Evolutionary conservation across 2,329 filamentous ascomycete genomes (phyloP).

Genomic region (Sporothrix curviconia): DNA sequence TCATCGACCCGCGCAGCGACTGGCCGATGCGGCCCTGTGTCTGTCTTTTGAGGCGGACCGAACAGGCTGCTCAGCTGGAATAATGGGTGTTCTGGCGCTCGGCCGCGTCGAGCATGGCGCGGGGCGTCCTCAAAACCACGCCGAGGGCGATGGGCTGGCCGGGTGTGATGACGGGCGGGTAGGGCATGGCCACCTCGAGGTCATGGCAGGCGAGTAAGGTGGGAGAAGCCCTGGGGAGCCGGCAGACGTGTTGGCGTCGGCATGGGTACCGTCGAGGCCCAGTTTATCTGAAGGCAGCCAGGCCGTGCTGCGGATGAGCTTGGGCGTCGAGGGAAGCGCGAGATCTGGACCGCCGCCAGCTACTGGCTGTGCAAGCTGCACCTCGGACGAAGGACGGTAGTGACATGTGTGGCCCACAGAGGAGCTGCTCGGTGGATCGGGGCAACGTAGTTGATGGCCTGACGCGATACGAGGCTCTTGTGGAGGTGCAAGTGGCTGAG

Average conservation of each 20-base stretch:
- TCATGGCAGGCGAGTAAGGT: constrained; percentile 13
- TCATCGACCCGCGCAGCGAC: background rate
- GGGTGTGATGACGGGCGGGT: constrained; percentile 6
- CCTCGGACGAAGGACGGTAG: background rate
- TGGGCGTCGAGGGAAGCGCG: background rate
- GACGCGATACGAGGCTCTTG: too few relatives aligned
- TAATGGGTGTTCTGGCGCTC: background rate
- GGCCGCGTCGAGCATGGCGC: background rate
- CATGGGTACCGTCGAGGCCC: background rate
- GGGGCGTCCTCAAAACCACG: constrained; percentile 8
- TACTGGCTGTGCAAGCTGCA: too few relatives aligned
- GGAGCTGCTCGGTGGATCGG: background rate
- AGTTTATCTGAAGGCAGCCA: background rate
- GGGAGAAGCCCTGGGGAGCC: constrained; percentile 3
- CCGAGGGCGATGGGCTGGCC: background rate
- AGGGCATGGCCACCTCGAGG: constrained; percentile 12
- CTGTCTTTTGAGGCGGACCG: background rate
- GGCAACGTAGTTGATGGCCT: too few relatives aligned
- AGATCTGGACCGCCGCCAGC: too few relatives aligned
- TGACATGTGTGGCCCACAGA: background rate
- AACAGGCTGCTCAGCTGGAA: constrained; percentile 7
- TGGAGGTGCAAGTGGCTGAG: background rate
- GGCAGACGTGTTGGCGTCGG: background rate
- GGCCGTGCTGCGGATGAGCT: constrained; percentile 6
- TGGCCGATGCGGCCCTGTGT: background rate